Base-by-base conservation (phyloP, 345 rosid genomes). In the Psidium guajava region DNA sequence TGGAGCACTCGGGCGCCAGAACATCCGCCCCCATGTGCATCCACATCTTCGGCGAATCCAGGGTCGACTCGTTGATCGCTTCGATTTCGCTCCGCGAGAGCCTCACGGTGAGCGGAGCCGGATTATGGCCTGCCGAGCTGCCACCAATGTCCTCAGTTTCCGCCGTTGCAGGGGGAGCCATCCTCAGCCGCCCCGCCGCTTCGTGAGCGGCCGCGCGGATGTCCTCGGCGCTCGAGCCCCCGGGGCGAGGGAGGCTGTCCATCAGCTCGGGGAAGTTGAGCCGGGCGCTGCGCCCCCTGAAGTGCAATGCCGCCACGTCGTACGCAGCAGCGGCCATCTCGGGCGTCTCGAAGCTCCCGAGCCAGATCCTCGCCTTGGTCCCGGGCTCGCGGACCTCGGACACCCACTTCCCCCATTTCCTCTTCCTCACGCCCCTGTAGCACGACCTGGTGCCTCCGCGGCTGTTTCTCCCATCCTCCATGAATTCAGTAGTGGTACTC, bases 341-440 rank as follows among this genome's bases (percentile, higher is more conserved):
- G 0, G 98, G 90, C 0, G 93, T 90, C 86, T 93, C 97, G 28
- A 91, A 93, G 90, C 99, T 96, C 11, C 99, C 99, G 1, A 96
- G 90, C 99, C 99, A 96, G 20, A 96, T 92, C 52, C 99, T 86
- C 1, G 92, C 91, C 84, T 96, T 96, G 73, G 91, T 96, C 20
- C 99, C 96, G 0, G 98, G 97, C 83, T 96, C 96, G 18, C 99
- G 91, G 77, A 96, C 95, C 86, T 96, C 99, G 0, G 99, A 96
- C 20, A 96, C 99, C 99, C 99, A 96, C 87, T 93, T 96, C 49
- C 99, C 99, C 99, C 99, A 96, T 89, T 94, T 95, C 69, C 99
- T 87, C 90, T 90, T 91, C 6, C 99, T 94, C 5, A 96, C 96
- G 0, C 99, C 99, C 88, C 97, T 87, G 73, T 93, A 96, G 22